phyloP scores from a whole-genome alignment of 345 rosid genomes.

The Citrus australasica region DNA sequence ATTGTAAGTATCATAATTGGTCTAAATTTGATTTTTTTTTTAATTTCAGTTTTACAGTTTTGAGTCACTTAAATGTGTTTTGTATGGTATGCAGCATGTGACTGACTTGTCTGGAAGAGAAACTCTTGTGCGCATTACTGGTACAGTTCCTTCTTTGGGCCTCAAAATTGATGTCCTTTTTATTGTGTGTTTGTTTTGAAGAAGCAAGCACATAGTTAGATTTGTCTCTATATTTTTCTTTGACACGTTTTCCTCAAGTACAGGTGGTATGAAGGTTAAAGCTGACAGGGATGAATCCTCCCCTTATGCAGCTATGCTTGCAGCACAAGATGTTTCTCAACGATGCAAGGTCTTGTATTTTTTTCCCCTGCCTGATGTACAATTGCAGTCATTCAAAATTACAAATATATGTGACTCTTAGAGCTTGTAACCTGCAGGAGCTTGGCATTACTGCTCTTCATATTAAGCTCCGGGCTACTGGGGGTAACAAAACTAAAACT shows the following conservation, averaged over 20 bases:
- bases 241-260: neutral
- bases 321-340: conserved; percentile 81
- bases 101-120: conserved; percentile 93
- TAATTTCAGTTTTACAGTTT: neutral
- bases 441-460: conserved; percentile 81
- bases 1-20: conserved; percentile 44
- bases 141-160: conserved; percentile 23
- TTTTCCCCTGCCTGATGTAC: neutral
- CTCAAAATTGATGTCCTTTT: neutral
- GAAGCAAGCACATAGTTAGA: neutral
- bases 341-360: conserved; percentile 61
- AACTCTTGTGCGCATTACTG: conserved; percentile 87
- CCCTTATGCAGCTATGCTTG: conserved; percentile 96
- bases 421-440: conserved; percentile 38
- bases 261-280: conserved; percentile 96
- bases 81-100: conserved; percentile 54
- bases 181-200: neutral
- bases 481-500: conserved; percentile 84
- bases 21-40: neutral
- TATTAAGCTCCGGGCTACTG: conserved; percentile 85
- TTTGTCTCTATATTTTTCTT: neutral
- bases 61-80: neutral
- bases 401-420: neutral
- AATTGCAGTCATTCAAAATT: neutral
- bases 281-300: conserved; percentile 93